Evolutionary conservation across 257 asterid species (phyloP).

Genomic region (Penstemon newberryi): DNA sequence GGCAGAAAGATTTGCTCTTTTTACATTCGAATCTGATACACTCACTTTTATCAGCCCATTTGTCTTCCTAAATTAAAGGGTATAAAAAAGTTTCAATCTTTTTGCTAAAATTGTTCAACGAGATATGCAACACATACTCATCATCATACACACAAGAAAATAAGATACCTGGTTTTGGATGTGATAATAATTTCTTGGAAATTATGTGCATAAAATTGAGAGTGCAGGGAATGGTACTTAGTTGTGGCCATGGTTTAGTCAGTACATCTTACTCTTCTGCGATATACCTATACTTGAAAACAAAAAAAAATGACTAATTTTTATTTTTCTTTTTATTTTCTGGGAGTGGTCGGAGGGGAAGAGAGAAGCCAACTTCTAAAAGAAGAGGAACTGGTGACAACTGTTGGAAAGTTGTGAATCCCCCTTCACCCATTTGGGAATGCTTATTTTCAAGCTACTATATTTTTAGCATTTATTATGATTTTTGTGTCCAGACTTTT

Average conservation of each 20-base stretch:
- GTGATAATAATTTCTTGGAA: constrained; percentile 27
- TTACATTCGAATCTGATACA: constrained; percentile 49
- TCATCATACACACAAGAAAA: background rate
- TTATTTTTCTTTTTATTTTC: background rate
- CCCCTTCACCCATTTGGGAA: constrained; percentile 30
- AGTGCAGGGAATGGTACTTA: constrained; percentile 27
- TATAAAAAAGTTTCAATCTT: constrained; percentile 9
- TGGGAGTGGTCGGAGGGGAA: background rate
- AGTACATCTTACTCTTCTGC: background rate
- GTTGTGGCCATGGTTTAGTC: constrained; percentile 38
- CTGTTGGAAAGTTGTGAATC: constrained; percentile 20
- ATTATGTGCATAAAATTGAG: constrained; percentile 30
- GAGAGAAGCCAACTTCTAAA: constrained; percentile 4
- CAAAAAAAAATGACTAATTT: too few species aligned
- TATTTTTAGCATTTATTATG: too few species aligned
- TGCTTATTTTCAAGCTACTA: background rate
- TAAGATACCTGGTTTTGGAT: constrained; percentile 36
- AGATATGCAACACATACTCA: constrained; percentile 1
- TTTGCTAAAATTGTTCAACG: constrained; percentile 5
- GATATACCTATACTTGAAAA: too few species aligned
- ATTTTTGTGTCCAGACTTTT: too few species aligned
- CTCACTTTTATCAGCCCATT: constrained; percentile 36
- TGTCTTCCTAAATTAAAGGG: constrained; percentile 40
- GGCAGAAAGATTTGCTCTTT: constrained; percentile 67
- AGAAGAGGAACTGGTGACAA: constrained; percentile 11